Evolutionary conservation across 2,329 filamentous ascomycete species (phyloP).

Genomic region (Albophoma yamanashiensis): DNA sequence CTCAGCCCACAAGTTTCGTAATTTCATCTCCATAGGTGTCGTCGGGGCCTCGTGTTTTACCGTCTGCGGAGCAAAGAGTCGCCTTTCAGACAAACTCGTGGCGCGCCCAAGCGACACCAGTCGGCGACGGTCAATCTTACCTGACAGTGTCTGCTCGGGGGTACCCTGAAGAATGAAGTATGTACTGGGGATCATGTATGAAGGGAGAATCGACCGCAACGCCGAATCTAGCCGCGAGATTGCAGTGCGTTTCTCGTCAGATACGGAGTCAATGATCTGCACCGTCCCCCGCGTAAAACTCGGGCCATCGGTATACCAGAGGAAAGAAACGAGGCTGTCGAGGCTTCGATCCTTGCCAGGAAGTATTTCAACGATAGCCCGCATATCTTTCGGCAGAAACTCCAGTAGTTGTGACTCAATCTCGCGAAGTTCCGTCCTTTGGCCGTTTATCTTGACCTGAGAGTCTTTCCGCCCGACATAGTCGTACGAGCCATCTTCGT

Average conservation of each 20-base stretch:
- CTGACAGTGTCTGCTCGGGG: conserved; percentile 12
- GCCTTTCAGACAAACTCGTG: not conserved
- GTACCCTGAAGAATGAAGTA: conserved; percentile 27
- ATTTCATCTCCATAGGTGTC: not conserved
- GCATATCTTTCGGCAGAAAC: not conserved
- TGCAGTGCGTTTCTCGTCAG: not conserved
- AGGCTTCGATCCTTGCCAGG: not conserved
- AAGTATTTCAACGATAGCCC: not conserved
- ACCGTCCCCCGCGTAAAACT: not conserved
- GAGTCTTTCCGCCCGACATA: conserved; percentile 42
- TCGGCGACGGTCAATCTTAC: conserved; percentile 3
- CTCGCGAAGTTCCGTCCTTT: conserved; percentile 34
- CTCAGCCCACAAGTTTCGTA: conserved; percentile 9
- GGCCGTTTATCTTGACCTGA: conserved; percentile 48
- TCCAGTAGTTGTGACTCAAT: conserved; percentile 7
- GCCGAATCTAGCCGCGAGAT: not conserved
- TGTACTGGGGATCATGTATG: conserved; percentile 30
- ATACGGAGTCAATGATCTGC: not conserved
- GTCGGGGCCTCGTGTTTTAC: conserved; percentile 5
- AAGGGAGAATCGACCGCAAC: conserved; percentile 6
- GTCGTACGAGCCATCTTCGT: conserved; percentile 25
- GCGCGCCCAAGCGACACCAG: not conserved
- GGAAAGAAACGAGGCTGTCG: not conserved
- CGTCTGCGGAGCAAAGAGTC: not conserved
- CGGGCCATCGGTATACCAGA: not conserved